Evolutionary conservation across 2,329 filamentous ascomycete genomes (phyloP), one percentile per base, ranked within the genome.

Genomic region (Aspergillus terreus): DNA sequence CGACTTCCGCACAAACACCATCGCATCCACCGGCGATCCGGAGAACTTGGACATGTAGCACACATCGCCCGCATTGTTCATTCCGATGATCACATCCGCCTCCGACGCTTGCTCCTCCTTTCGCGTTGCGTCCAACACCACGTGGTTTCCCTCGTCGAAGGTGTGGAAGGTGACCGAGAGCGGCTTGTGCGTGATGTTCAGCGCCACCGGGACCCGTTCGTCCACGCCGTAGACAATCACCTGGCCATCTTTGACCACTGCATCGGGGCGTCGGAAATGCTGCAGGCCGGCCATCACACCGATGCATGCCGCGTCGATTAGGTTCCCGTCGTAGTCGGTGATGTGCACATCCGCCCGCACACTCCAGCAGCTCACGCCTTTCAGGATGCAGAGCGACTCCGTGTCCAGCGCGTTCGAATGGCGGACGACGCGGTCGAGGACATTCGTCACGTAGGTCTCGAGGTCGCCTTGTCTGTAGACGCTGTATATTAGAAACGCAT

Each of bases 351-450:
- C 92, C 17, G 90, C 92, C 52, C 92, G 85, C 56, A 99, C 81
- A 54, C 87, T 87, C 85, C 94, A 99, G 76, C 89, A 94, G 71
- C 95, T 96, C 54, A 88, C 80, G 6, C 90, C 92, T 10, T 94
- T 91, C 25, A 96, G 80, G 19, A 99, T 89, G 71, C 94, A 99
- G 42, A 99, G 81, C 4, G 92, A 96, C 73, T 99, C 94, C 32
- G 92, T 96, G 70, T 97, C 92, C 38, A 99, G 83, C 6, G 94
- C 92, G 61, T 88, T 88, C 1, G 92, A 96, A 54, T 94, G 86
- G 40, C 94, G 91, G 54, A 97, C 84, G 7, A 94, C 92, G 75
- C 96, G 96, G 71, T 99, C 94, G 17, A 99, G 85, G 40, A 94
- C 82, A 32, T 92, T 86, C 9, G 92, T 91, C 25, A 97, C 83